A percentile compares a stretch with the other conserved stretches of the same genome.
Conservation (phyloP, 441 rosid genomes). For the Hypseocharis bilobata region DNA sequence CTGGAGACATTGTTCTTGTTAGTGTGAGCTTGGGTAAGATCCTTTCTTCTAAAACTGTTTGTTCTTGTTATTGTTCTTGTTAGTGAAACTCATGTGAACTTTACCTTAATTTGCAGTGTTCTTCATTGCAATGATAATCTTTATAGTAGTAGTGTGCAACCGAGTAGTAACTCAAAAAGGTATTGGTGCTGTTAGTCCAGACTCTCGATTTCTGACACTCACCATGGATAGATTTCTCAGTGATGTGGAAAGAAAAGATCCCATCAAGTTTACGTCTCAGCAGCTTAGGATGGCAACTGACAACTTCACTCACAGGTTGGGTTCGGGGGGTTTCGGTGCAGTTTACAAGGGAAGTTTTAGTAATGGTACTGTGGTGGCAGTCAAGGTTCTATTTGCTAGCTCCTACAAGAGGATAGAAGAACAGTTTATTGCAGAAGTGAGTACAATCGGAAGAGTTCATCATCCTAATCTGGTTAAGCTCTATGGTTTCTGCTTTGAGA, state of each 20-base stretch:
- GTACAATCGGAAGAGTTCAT: conserved; percentile 23
- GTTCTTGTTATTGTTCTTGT: too few species aligned
- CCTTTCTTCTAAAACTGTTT: too few species aligned
- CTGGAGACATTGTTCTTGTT: too few species aligned
- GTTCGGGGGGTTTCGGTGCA: conserved; percentile 20
- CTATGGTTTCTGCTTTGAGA: conserved; percentile 25
- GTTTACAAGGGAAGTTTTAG: conserved; percentile 21
- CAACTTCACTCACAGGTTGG: conserved; percentile 16
- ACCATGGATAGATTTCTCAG: conserved; percentile 19
- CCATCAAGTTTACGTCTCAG: conserved; percentile 19
- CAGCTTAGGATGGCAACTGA: conserved; percentile 12
- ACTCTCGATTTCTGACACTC: not conserved
- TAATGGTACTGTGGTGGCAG: conserved; percentile 15
- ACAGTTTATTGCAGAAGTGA: conserved; percentile 30
- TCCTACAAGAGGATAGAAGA: conserved; percentile 17
- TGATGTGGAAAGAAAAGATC: conserved; percentile 10
- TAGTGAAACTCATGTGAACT: too few species aligned
- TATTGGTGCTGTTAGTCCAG: not conserved
- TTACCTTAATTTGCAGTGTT: not conserved
- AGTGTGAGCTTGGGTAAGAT: too few species aligned
- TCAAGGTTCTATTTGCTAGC: conserved; percentile 15
- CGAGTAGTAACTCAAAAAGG: not conserved
- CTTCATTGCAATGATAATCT: not conserved
- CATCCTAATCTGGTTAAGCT: conserved; percentile 23
- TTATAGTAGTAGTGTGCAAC: not conserved